Base-by-base conservation (phyloP, 352 stramenopile species). In the Phytopythium vexans region DNA sequence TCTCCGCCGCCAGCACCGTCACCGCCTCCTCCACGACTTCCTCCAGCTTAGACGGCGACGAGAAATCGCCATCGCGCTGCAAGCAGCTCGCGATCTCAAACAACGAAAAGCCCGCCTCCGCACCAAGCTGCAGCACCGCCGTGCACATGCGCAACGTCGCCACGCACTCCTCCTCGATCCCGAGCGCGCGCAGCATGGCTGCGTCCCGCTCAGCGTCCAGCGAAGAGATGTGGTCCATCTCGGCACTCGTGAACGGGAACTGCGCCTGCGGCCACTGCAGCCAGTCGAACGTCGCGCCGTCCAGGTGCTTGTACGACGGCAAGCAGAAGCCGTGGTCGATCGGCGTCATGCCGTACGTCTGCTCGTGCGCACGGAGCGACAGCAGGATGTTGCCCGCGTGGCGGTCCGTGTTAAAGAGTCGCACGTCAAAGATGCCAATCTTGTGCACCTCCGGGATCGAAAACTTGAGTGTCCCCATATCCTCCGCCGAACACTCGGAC, bases 261-360 rank as follows among this genome's bases (percentile, higher is more conserved):
- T 95, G 86, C 14, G 88, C 81, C 54, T 96, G 88, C 1, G 86
- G 81, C 83, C 88, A 96, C 43, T 88, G 70, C 46, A 95, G 68
- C 86, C 87, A 94, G 62, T 96, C 88, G 46, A 95, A 95, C 15
- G 64, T 90, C 14, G 88, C 82, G 7, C 72, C 72, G 47, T 92
- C 86, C 34, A 95, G 48, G 48, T 95, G 70, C 63, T 89, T 80
- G 71, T 79, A 92, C 12, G 78, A 88, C 10, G 88, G 88, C 32
- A 96, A 66, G 47, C 78, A 91, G 41, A 94, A 91, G n/a, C 84
- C 88, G 61, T 96, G 88, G 54, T 95, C 86, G 60, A 95, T 95
- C 27, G 86, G 83, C 31, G 82, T 91, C 86, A 95, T 95, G 12
- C 56, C 61, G 63, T 86, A 95, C 43, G 75, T 87, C 59, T 84